Evolutionary conservation across 2,329 filamentous ascomycete species (phyloP).

Genomic region (Scedosporium apiospermum): DNA sequence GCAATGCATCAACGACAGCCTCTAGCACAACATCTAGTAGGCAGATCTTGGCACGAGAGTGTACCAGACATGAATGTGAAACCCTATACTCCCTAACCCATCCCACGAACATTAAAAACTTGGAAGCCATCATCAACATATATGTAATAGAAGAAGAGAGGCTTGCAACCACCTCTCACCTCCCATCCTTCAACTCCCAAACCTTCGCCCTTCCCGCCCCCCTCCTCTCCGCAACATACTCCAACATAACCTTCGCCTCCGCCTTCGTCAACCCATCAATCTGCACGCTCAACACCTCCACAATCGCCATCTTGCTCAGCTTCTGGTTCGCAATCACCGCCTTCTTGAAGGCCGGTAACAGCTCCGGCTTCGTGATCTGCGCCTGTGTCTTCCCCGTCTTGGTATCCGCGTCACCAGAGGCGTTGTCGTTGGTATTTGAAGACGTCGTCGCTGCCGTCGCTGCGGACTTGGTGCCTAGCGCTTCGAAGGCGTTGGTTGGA

Average conservation of each 20-base stretch:
- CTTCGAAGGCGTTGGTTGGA: conserved; percentile 26
- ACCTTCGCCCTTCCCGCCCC: conserved; percentile 26
- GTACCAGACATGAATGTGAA: neutral
- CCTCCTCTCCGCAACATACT: conserved; percentile 27
- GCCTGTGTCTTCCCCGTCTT: conserved; percentile 19
- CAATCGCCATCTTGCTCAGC: conserved; percentile 29
- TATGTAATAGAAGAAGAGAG: neutral
- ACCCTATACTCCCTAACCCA: neutral
- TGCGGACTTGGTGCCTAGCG: conserved; percentile 12
- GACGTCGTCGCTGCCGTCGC: neutral
- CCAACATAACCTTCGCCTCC: conserved; percentile 32
- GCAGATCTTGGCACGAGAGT: neutral
- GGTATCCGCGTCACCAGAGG: neutral
- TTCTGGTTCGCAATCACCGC: conserved; percentile 29
- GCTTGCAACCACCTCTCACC: conserved; percentile 8
- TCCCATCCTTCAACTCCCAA: conserved; percentile 29
- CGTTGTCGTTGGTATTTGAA: conserved; percentile 1
- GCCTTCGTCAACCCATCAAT: conserved; percentile 26
- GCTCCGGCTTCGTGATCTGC: conserved; percentile 16
- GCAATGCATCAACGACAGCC: neutral
- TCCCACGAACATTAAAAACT: neutral
- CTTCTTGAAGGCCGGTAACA: conserved; percentile 30
- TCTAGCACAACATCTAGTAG: neutral
- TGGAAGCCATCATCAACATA: neutral
- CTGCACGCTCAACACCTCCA: conserved; percentile 29